Conservation (phyloP, 2,329 filamentous ascomycete species). For the Orbilia oligospora region DNA sequence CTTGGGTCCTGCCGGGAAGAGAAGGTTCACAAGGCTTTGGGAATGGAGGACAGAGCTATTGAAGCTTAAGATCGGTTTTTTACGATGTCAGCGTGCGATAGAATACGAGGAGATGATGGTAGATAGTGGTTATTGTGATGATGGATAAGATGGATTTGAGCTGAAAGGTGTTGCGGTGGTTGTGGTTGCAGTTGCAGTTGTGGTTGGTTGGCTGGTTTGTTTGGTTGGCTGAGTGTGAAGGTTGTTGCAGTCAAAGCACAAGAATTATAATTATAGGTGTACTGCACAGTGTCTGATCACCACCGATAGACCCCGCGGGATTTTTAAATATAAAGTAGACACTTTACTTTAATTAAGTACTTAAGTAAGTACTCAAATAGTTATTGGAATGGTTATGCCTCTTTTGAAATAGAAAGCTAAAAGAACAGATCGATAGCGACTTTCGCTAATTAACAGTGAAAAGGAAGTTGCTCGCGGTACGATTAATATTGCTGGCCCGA, state of each 20-base stretch:
- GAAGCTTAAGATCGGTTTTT: background rate
- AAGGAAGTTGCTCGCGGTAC: slow-evolving; percentile 24
- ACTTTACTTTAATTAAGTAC: too few species aligned
- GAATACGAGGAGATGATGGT: background rate
- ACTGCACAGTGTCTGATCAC: too few species aligned
- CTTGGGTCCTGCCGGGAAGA: background rate
- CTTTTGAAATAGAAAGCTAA: too few species aligned
- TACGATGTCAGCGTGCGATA: background rate
- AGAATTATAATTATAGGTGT: too few species aligned
- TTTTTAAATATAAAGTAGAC: background rate
- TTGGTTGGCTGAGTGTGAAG: background rate
- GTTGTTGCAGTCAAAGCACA: background rate
- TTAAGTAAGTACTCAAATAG: too few species aligned
- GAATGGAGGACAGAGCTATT: background rate
- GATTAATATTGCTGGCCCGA: slow-evolving; percentile 1
- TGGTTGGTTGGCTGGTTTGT: too few species aligned
- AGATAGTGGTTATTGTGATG: background rate
- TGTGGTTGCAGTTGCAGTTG: background rate
- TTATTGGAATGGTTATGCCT: too few species aligned
- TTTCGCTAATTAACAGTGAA: background rate
- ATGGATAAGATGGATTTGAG: background rate
- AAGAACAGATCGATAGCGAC: slow-evolving; percentile 4
- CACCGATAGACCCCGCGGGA: too few species aligned
- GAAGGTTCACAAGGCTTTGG: background rate
- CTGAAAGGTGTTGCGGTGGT: background rate